These are phyloP conservation scores for Colletotrichum spinosum DNA, from an alignment of 2,329 filamentous ascomycete genomes.

Conservation along the genomic window DNA sequence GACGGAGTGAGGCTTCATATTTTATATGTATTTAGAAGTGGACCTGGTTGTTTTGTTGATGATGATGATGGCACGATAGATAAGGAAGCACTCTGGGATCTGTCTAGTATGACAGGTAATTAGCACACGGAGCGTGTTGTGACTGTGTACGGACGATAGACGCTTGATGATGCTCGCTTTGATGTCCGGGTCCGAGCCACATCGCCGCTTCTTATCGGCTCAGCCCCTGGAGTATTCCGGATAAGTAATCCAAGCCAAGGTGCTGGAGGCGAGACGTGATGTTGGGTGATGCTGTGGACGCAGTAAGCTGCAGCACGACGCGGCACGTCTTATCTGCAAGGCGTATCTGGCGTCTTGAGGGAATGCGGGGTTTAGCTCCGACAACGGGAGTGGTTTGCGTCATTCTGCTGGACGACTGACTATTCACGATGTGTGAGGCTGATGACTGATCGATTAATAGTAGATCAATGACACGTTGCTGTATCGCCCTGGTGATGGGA, in stretches of 20 bases:
- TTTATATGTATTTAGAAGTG: too few species aligned
- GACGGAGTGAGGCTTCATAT: not conserved
- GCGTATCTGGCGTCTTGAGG: slow-evolving; percentile 26
- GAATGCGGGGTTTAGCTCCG: not conserved
- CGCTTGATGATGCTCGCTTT: not conserved
- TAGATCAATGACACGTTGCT: too few species aligned
- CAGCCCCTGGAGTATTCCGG: not conserved
- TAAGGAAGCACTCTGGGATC: too few species aligned
- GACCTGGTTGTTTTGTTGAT: too few species aligned
- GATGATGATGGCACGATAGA: too few species aligned
- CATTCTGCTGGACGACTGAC: too few species aligned
- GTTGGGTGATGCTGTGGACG: not conserved
- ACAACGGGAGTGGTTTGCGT: too few species aligned
- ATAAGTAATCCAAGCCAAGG: not conserved
- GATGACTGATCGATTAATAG: too few species aligned
- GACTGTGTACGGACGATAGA: not conserved
- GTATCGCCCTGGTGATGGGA: too few species aligned
- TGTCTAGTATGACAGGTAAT: not conserved
- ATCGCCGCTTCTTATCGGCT: slow-evolving; percentile 18
- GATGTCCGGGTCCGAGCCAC: not conserved
- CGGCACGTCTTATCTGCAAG: slow-evolving; percentile 4
- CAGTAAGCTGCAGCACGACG: too few species aligned
- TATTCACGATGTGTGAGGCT: too few species aligned
- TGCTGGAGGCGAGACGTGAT: not conserved
- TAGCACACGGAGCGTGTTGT: not conserved